Evolutionary conservation across 805 yeast species (phyloP), one percentile per base, ranked within the genome.

Genomic region (Blastobotrys muscicola): DNA sequence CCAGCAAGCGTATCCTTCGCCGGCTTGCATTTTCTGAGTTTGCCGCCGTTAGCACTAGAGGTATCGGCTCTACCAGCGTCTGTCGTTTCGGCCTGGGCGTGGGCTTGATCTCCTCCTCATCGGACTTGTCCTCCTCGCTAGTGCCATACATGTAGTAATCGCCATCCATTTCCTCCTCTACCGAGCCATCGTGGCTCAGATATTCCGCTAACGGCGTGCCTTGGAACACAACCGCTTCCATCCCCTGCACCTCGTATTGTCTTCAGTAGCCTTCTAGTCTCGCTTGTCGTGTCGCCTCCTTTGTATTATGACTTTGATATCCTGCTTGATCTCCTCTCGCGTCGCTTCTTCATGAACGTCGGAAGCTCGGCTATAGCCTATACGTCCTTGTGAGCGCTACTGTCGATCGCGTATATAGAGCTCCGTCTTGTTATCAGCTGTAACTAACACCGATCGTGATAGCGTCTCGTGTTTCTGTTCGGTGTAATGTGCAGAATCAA

Each of bases 181-280:
- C 26, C 6, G 26, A 20, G 6, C 26, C 26, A 20, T 20, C 26
- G 26, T 20, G 26, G 26, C 26, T 20, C 26, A 57, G 48, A 38
- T 58, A 55, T 30, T 52, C 56, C 10, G 58, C 59, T 33, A 60
- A 44, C 23, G 62, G 64, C 33, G 60, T 56, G 45, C 50, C 61
- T 38, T 50, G 59, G 41, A 56, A 57, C 39, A 57, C 53, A 20
- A 52, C 55, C 39, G 15, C 29, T 20, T 20, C 26, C 26, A 20
- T 20, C 26, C 26, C 26, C 26, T 20, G 26, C 26, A 6, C 26
- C n/a, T n/a, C n/a, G n/a, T n/a, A n/a, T n/a, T n/a, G n/a, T n/a
- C n/a, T n/a, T n/a, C n/a, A n/a, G 13, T 20, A 14, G 14, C 31
- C 42, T 9, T 33, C 43, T 38, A 40, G 32, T 10, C 4, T 15